These are phyloP conservation scores for Haberlea rhodopensis DNA, from an alignment of 257 asterid genomes.

Conservation along the genomic window DNA sequence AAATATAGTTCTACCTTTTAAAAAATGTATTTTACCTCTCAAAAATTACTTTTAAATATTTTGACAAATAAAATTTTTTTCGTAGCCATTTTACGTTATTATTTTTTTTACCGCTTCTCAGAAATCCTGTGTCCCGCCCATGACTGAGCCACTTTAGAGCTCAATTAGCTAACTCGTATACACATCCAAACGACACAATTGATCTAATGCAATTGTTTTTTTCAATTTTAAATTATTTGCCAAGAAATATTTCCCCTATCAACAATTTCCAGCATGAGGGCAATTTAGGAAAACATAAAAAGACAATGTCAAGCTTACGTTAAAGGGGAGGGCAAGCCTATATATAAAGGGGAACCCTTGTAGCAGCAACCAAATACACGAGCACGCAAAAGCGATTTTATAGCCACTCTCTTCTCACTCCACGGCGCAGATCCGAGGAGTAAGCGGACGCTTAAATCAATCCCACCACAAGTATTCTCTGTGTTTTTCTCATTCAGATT, in stretches of 20 bases:
- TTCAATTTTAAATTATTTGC: neutral
- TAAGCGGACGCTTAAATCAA: constrained; percentile 18
- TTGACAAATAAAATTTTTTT: too few species aligned
- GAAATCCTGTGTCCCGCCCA: too few species aligned
- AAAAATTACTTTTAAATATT: too few species aligned
- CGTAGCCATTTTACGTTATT: too few species aligned
- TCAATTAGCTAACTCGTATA: too few species aligned
- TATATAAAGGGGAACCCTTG: constrained; percentile 2
- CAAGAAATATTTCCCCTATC: neutral
- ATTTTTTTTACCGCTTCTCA: too few species aligned
- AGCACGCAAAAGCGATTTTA: neutral
- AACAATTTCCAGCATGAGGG: constrained; percentile 10
- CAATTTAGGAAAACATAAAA: constrained; percentile 7
- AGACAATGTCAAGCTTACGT: too few species aligned
- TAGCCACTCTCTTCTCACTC: constrained; percentile 18
- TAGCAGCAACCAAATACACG: neutral
- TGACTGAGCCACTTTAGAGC: too few species aligned
- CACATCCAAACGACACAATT: too few species aligned
- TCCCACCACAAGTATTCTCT: constrained; percentile 15
- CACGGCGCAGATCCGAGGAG: constrained; percentile 40
- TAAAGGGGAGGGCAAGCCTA: constrained; percentile 11
- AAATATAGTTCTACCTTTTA: too few species aligned
- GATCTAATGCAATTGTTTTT: neutral
- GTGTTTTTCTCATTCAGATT: constrained; percentile 19
- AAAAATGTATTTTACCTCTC: too few species aligned